Evolutionary conservation across 73 alveolate species (phyloP), one percentile per base, ranked within the genome.

Genomic region (Urostyla sp.): DNA sequence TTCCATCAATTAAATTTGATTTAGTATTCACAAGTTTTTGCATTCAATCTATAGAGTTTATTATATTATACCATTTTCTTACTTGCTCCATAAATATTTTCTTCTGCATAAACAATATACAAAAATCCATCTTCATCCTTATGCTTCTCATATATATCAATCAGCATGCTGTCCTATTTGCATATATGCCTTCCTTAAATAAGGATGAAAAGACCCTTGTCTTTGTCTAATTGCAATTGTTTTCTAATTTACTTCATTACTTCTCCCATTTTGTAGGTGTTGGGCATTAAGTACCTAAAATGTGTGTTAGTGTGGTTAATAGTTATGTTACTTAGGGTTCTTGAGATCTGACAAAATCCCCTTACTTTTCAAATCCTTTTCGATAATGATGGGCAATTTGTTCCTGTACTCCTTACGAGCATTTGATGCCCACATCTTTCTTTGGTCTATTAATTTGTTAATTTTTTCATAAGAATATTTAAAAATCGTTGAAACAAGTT

Each of bases 91-190:
- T 83, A 80, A 18, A 77, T 53, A 36, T 69, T 45, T 57, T 87
- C 88, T 27, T 30, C 35, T 20, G 90, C 76, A 63, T 87, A 87
- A 60, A 27, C 55, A 27, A 87, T 52, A 52, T 87, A 87, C n/a
- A 87, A 53, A 76, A 87, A 87, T 32, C 94, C 94, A 69, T 87
- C 94, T 30, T 79, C 88, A 57, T 69, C 88, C 74, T 55, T 52
- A 38, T 87, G 52, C 82, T 69, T 87, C 6, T 79, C 85, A 67
- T 87, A 87, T 44, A 79, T 44, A 21, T 87, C 77, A 0, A 44
- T 36, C 32, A 87, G 30, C 10, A 69, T 26, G 36, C 45, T 58
- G 72, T 53, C 82, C 24, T 85, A 75, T 23, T 49, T 69, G 72
- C 44, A 15, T n/a, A 69, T 5, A 59, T 69, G 69, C 40, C 48